Base-by-base conservation (phyloP, 2,329 filamentous ascomycete genomes). In the Aspergillus proliferans region DNA sequence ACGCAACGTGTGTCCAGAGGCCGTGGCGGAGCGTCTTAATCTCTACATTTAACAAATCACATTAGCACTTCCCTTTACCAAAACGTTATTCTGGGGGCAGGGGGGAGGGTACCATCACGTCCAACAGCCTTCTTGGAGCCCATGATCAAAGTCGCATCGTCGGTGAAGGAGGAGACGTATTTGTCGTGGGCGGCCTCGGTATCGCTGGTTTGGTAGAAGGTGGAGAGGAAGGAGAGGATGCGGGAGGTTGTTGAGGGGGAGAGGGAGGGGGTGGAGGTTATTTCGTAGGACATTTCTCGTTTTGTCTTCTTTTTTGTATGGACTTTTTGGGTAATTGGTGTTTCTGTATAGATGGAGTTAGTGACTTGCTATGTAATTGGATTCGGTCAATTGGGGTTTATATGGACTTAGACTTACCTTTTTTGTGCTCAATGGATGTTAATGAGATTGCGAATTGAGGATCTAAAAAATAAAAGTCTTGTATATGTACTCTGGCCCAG, bases 61-160 rank as follows among this genome's bases (percentile, higher is more conserved):
- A 14, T 34, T 34, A n/a, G 22, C 21, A 21, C 4, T 21, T 21
- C 3, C 21, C 21, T 4, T 21, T 21, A 21, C 4, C 21, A 21
- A 21, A 21, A 4, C 4, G 4, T 21, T 21, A 21, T 21, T 21
- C 21, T 21, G 21, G 21, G 21, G 22, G 6, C 4, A 9, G 24
- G 12, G 6, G 28, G 24, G 8, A 26, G 34, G 14, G 41, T 60
- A 70, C 67, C 65, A 45, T 60, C 58, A 9, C 49, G 38, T 2
- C 67, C 68, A 39, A 59, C 60, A 0, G 63, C 67, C 12, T 61
- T 51, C 50, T 69, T 70, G 1, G 66, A 54, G 1, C 67, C 68
- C 65, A 71, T 69, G 9, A 69, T 68, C 9, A 71, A 36, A 0
- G 66, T 70, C 1, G 67, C 67, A 51, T 67, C 64, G 0, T 57